These are phyloP conservation scores for Protomyces gravidus DNA, from an alignment of 1,139 yeast species.

Conservation along the genomic window DNA sequence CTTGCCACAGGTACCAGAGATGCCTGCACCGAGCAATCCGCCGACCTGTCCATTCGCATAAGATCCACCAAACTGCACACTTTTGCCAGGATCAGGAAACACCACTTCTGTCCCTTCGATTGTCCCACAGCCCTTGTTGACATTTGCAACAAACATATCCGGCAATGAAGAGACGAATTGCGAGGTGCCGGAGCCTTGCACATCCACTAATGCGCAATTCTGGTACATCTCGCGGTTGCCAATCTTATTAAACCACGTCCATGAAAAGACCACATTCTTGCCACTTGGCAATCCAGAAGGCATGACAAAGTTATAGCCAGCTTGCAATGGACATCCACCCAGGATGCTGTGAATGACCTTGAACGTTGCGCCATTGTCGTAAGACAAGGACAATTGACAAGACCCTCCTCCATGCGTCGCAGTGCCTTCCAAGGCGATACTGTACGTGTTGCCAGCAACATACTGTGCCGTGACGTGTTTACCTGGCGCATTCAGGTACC, in stretches of 20 bases:
- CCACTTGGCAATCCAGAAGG: constrained; percentile 37
- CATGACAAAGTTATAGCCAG: constrained; percentile 35
- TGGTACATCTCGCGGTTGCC: constrained; percentile 38
- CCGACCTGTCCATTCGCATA: constrained; percentile 11
- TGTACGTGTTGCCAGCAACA: constrained; percentile 35
- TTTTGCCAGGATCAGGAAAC: constrained; percentile 10
- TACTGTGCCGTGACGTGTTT: constrained; percentile 35
- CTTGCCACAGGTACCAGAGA: constrained; percentile 18
- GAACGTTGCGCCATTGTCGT: constrained; percentile 37
- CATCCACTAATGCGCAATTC: constrained; percentile 39
- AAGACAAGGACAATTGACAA: constrained; percentile 38
- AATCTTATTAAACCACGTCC: constrained; percentile 38
- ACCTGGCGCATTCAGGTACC: constrained; percentile 35
- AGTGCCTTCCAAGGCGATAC: constrained; percentile 35
- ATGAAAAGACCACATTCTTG: constrained; percentile 35
- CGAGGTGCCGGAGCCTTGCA: constrained; percentile 31
- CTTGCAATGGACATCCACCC: constrained; percentile 38
- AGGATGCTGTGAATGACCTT: constrained; percentile 37
- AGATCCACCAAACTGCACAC: constrained; percentile 18
- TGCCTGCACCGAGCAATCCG: constrained; percentile 14
- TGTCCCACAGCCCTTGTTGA: constrained; percentile 17
- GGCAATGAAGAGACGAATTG: constrained; percentile 31
- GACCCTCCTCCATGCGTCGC: constrained; percentile 38
- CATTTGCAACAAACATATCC: constrained; percentile 19
- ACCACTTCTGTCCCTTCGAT: constrained; percentile 22